Conservation (phyloP, 225 moss, liverwort and hornwort genomes). For the Neckera pumila region DNA sequence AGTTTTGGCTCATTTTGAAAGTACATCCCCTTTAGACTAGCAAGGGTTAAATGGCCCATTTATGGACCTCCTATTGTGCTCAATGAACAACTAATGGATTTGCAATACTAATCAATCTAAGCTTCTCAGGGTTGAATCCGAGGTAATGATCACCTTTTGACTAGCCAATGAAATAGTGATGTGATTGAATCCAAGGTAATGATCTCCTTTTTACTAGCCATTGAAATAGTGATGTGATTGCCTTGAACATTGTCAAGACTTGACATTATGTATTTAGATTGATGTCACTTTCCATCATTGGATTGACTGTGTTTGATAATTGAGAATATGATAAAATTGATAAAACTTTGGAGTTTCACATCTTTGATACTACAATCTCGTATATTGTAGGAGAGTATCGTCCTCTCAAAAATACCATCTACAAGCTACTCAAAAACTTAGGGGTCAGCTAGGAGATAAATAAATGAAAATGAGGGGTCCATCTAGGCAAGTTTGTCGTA, state of each 20-base stretch:
- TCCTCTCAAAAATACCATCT: neutral
- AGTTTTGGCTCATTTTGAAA: no score
- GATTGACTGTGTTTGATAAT: rapidly evolving
- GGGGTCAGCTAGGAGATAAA: rapidly evolving
- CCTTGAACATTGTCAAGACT: neutral
- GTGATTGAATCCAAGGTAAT: rapidly evolving
- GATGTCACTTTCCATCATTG: neutral
- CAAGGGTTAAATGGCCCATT: no score
- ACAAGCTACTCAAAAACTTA: rapidly evolving
- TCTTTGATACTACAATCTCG: neutral
- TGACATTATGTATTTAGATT: neutral
- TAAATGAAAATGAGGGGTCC: neutral
- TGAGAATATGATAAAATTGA: neutral
- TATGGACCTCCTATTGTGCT: no score
- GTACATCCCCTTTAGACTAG: no score
- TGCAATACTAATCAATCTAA: no score
- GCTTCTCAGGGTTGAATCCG: rapidly evolving
- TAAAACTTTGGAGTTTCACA: neutral
- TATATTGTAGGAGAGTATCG: rapidly evolving
- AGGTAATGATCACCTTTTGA: neutral
- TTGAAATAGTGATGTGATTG: neutral
- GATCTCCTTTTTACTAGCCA: neutral
- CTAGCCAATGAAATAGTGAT: neutral
- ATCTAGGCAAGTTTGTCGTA: neutral
- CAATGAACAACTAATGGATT: rapidly evolving